Conservation (phyloP, 2,329 filamentous ascomycete species). For the Verticillium klebahnii region DNA sequence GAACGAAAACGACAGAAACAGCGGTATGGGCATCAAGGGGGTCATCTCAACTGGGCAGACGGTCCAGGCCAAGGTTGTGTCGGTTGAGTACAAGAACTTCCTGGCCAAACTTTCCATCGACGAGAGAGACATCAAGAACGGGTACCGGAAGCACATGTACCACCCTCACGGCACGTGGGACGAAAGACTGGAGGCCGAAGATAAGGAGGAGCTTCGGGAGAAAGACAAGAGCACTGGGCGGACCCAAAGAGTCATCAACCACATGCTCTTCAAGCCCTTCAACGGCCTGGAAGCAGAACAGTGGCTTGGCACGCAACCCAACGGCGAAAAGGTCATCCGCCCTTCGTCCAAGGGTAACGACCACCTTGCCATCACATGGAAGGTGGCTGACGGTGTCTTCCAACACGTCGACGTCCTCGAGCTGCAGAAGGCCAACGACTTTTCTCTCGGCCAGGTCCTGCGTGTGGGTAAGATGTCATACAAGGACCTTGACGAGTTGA, state of each 20-base stretch:
- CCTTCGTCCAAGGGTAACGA: constrained; percentile 94
- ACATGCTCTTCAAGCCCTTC: constrained; percentile 91
- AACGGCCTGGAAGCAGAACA: constrained; percentile 91
- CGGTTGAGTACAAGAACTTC: constrained; percentile 83
- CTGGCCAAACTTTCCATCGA: constrained; percentile 78
- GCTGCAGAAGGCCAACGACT: constrained; percentile 94
- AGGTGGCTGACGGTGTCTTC: constrained; percentile 92
- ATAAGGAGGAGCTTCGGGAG: constrained; percentile 78
- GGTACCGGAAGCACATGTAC: constrained; percentile 65
- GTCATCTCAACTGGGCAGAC: constrained; percentile 78
- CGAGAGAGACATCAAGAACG: constrained; percentile 72
- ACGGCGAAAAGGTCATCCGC: constrained; percentile 89
- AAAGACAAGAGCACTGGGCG: constrained; percentile 83
- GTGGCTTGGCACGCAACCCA: constrained; percentile 78
- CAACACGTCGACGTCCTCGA: constrained; percentile 97
- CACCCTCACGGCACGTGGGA: constrained; percentile 84
- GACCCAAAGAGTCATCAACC: constrained; percentile 92
- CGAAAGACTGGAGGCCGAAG: constrained; percentile 70
- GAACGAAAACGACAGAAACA: constrained; percentile 28
- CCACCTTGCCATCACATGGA: constrained; percentile 96
- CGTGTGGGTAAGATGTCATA: constrained; percentile 90
- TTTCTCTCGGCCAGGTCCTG: constrained; percentile 81
- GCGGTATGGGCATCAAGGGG: constrained; percentile 64
- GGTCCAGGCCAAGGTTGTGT: constrained; percentile 80
- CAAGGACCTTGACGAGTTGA: constrained; percentile 93